Evolutionary conservation across 73 alveolate species (phyloP).

Genomic region (Paramecium tetraurelia): DNA sequence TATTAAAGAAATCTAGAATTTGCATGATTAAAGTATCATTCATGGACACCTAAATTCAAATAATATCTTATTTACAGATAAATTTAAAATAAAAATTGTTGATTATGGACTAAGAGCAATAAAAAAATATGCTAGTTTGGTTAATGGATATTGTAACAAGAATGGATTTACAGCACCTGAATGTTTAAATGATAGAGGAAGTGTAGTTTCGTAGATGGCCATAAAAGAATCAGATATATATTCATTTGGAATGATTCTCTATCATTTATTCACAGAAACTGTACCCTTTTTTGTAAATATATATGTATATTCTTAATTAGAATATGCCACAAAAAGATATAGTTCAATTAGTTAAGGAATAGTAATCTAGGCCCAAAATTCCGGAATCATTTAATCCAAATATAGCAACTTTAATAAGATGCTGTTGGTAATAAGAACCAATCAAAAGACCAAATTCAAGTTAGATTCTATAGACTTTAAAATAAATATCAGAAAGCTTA

Average conservation of each 20-base stretch:
- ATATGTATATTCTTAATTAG: background rate
- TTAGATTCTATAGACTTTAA: background rate
- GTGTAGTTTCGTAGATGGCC: background rate
- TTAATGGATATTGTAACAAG: slow-evolving; percentile 19
- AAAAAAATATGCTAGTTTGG: background rate
- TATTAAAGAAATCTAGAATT: background rate
- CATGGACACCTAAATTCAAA: slow-evolving; percentile 11
- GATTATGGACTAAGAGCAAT: slow-evolving; percentile 41
- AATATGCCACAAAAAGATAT: background rate
- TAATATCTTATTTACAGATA: background rate
- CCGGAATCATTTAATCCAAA: background rate
- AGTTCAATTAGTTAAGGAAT: background rate
- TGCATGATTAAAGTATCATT: slow-evolving; percentile 5
- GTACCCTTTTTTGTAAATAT: background rate
- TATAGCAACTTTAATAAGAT: slow-evolving; percentile 2
- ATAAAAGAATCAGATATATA: slow-evolving; percentile 5
- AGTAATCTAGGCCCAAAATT: background rate
- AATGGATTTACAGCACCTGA: slow-evolving; percentile 49
- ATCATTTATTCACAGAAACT: background rate
- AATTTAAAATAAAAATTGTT: slow-evolving; percentile 29
- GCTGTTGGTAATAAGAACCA: slow-evolving; percentile 34
- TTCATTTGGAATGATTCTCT: slow-evolving; percentile 31
- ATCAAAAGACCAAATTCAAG: background rate
- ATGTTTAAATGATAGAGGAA: slow-evolving; percentile 23
- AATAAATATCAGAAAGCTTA: background rate